phyloP scores from a whole-genome alignment of 305 asterid species.

The Euphrasia arctica region DNA sequence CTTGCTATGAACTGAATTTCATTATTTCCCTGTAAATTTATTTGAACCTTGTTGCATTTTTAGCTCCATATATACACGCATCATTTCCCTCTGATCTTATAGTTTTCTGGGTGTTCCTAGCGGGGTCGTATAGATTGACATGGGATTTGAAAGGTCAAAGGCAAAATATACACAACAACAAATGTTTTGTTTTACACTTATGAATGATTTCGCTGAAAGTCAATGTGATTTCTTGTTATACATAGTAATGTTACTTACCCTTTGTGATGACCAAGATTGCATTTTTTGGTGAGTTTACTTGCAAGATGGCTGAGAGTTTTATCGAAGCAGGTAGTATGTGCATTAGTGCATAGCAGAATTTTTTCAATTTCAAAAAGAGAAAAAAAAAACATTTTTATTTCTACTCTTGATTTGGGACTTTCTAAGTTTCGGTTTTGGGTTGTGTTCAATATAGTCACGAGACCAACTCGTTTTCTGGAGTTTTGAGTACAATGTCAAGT shows the following conservation, averaged over 20 bases:
- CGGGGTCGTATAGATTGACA: slow-evolving; percentile 92
- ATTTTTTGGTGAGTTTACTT: slow-evolving; percentile 82
- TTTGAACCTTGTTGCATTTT: slow-evolving; percentile 10
- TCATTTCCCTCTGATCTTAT: no score
- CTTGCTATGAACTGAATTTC: no score
- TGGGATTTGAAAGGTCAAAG: slow-evolving; percentile 81
- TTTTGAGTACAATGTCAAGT: neutral
- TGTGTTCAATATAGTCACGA: neutral
- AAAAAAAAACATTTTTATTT: neutral
- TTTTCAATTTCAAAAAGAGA: slow-evolving; percentile 13
- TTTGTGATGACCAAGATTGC: slow-evolving; percentile 64
- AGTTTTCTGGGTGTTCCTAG: slow-evolving; percentile 40
- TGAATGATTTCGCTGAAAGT: neutral
- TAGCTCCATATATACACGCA: no score
- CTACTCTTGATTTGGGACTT: neutral
- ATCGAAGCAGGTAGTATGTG: slow-evolving; percentile 98
- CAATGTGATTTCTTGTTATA: slow-evolving; percentile 3
- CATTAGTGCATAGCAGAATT: slow-evolving; percentile 61
- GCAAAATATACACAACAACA: slow-evolving; percentile 69
- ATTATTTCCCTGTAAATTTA: no score
- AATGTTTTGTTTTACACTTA: slow-evolving; percentile 26
- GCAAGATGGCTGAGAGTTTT: slow-evolving; percentile 97
- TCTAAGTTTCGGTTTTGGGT: neutral
- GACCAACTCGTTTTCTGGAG: neutral
- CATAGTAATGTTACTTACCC: slow-evolving; percentile 18